Evolutionary conservation across 2,329 filamentous ascomycete genomes (phyloP), one percentile per base, ranked within the genome.

Genomic region (Botrytis pseudocinerea): DNA sequence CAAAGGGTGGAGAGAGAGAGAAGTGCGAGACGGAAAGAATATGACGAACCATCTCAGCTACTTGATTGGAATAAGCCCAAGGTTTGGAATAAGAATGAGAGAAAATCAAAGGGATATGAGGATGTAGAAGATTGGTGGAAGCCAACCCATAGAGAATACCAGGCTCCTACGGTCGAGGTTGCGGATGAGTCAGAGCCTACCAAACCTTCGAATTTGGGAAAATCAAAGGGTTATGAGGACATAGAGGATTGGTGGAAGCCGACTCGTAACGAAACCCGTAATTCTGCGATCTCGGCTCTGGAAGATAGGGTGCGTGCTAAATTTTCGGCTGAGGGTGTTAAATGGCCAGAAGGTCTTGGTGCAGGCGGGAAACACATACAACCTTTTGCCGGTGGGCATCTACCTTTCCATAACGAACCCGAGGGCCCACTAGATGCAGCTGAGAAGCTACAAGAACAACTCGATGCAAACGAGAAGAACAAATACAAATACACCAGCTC

Each of bases 61-160:
- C 22, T 57, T 42, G 51, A 28, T 28, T 57, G n/a, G 51, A 7
- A 9, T 18, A 0, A 6, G n/a, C n/a, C 1, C 6, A 9, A 9
- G 4, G 6, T 2, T 9, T 7, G 6, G n/a, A 18, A 9, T 18
- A 1, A 1, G 2, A 2, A 57, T 57, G 14, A 0, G n/a, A 14
- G 6, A 4, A 18, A 57, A 28, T 8, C 7, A 9, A 18, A 18
- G 14, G n/a, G 14, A 14, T 57, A 28, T 57, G 51, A 16, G 16
- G n/a, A 28, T 28, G 28, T 18, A n/a, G n/a, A 18, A 6, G 14
- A 32, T 18, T 28, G 60, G 38, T 18, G 35, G 60, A 40, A 25
- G 3, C 22, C 38, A 25, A 18, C 35, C 22, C 60, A 42, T 14
- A 10, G 40, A 9, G 60, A 42, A 62, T 16, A 35, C 2, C 32